A percentile compares a stretch with the other conserved stretches of the same genome.
Evolutionary conservation across 2,329 filamentous ascomycete species (phyloP).

Genomic region (Hypoxylon sp.): DNA sequence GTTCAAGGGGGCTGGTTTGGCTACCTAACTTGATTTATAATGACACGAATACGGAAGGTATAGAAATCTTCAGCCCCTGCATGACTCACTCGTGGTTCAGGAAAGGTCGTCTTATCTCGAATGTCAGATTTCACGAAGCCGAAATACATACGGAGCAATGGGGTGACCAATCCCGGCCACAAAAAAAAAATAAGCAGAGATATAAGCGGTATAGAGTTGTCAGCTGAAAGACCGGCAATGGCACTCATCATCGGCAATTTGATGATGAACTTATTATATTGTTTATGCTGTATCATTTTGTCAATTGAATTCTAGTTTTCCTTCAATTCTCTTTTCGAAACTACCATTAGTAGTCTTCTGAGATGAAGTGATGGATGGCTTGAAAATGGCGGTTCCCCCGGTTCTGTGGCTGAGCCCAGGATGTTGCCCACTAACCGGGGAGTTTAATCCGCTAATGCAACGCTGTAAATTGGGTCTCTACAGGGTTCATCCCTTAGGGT

Average conservation of each 20-base stretch:
- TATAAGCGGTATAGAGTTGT: not conserved
- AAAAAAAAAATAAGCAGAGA: not conserved
- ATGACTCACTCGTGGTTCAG: conserved; percentile 15
- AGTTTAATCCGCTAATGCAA: conserved; percentile 19
- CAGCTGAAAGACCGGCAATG: conserved; percentile 1
- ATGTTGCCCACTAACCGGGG: conserved; percentile 10
- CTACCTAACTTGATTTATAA: not conserved
- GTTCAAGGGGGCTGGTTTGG: not conserved
- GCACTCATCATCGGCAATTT: not conserved
- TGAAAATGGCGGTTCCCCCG: not conserved
- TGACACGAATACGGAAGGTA: not conserved
- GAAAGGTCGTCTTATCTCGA: not conserved
- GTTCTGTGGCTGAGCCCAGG: not conserved
- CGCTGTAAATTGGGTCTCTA: not conserved
- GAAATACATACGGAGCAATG: not conserved
- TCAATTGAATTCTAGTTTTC: not conserved
- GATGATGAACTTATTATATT: not conserved
- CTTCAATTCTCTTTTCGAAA: not conserved
- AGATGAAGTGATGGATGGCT: conserved; percentile 3
- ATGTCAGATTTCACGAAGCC: not conserved
- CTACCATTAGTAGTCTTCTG: not conserved
- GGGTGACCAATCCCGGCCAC: not conserved
- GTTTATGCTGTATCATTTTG: not conserved
- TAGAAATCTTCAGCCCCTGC: not conserved
- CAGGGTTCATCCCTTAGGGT: not conserved